Evolutionary conservation across 2,329 filamentous ascomycete genomes (phyloP), one percentile per base, ranked within the genome.

Genomic region (Hypoxylon sp.): DNA sequence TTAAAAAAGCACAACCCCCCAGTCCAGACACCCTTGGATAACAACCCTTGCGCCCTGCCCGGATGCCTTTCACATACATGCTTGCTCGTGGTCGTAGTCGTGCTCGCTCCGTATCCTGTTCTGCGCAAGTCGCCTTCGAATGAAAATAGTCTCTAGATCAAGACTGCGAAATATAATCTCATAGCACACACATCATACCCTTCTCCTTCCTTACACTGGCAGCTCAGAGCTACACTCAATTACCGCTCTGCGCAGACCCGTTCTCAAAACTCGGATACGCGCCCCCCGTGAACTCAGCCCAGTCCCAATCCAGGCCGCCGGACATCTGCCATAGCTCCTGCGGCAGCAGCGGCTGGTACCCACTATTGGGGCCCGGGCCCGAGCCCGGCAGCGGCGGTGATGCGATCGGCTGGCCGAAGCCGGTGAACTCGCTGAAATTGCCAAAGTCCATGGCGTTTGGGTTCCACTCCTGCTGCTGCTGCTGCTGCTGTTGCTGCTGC

Each of bases 251-350:
- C 64, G 71, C 72, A 31, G 84, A 86, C 5, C 88, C 88, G 69
- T 90, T 91, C 75, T 91, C 88, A 44, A 90, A 88, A 27, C 85
- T 85, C 10, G 88, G 88, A 72, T 90, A 90, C 2, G 85, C 83
- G 8, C 88, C 88, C n/a, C 88, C 88, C 32, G 87, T 89, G 84
- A 91, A 89, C 78, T 90, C 88, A 1, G 88, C 88, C 87, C 88
- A 91, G 75, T 88, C 93, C 94, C 94, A 98, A 77, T 98, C 95
- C 21, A 98, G 86, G 2, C 93, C 97, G 91, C 97, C 97, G 1
- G 95, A 94, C 88, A 98, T 91, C 79, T 95, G 92, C 89, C 96
- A 99, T 27, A 98, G 81, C 80, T 98, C 96, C 74, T 95, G 93
- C 3, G 96, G 95, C 21, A 98, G 89, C 75, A 97, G 91, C 0